A percentile compares a stretch with the other conserved stretches of the same genome.
Evolutionary conservation across 352 stramenopile genomes (phyloP).

Genomic region (Globisporangium recalcitrans): DNA sequence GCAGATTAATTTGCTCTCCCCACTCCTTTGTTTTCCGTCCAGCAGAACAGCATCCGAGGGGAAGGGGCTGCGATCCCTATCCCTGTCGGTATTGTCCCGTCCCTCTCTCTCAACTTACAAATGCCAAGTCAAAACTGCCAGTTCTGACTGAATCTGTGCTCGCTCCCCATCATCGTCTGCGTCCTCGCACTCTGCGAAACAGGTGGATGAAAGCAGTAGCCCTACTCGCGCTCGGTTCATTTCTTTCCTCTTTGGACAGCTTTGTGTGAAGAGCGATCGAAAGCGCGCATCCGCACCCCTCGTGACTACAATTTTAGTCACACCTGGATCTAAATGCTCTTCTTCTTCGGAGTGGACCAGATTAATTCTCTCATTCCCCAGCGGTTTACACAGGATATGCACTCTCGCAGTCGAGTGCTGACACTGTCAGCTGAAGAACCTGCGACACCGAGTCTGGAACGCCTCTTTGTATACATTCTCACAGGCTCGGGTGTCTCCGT

Average conservation of each 20-base stretch:
- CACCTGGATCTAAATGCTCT: neutral
- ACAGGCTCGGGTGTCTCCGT: neutral
- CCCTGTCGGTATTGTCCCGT: no score
- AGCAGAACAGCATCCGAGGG: neutral
- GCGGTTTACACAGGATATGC: no score
- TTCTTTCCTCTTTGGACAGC: neutral
- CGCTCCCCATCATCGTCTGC: neutral
- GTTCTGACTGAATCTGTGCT: neutral
- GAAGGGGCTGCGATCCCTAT: no score
- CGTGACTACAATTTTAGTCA: slow-evolving; percentile 6
- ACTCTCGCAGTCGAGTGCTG: rapidly evolving
- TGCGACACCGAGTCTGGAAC: neutral
- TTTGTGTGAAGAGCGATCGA: neutral
- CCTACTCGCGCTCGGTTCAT: neutral
- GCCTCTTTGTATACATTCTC: neutral
- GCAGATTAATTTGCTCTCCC: neutral
- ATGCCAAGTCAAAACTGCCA: neutral
- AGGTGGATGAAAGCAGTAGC: neutral
- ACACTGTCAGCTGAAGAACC: neutral
- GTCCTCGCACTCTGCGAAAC: neutral
- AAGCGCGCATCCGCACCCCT: neutral
- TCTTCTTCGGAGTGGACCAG: neutral
- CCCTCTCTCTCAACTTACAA: neutral
- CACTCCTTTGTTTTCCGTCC: neutral
- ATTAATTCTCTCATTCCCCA: neutral